phyloP scores from a whole-genome alignment of 2,329 filamentous ascomycete genomes.

The Lecanicillium sp. region DNA sequence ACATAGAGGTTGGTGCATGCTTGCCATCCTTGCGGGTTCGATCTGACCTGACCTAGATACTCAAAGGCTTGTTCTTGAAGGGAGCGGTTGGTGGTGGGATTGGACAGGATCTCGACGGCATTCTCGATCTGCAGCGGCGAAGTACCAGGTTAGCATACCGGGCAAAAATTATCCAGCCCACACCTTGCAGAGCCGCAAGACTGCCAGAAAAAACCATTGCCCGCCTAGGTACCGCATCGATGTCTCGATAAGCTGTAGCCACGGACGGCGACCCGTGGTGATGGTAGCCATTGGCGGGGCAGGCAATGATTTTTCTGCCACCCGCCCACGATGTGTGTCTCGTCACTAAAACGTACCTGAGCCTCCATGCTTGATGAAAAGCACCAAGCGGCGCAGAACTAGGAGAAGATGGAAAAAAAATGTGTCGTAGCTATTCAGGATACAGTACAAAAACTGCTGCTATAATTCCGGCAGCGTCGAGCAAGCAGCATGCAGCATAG shows the following conservation, averaged over 20 bases:
- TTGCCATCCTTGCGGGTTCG: conserved; percentile 83
- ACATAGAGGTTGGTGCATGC: conserved; percentile 82
- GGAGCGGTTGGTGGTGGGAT: conserved; percentile 65
- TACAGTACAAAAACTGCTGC: conserved; percentile 24
- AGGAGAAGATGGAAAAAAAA: conserved; percentile 9
- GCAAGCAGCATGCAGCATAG: conserved; percentile 34
- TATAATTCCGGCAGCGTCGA: conserved; percentile 36
- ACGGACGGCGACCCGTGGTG: no score
- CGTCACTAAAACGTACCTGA: conserved; percentile 28
- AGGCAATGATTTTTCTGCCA: conserved; percentile 6
- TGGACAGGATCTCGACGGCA: conserved; percentile 90
- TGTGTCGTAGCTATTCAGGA: conserved; percentile 11
- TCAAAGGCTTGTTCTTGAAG: conserved; percentile 79
- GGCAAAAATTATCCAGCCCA: neutral
- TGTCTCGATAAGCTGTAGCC: no score
- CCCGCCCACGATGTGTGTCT: conserved; percentile 13
- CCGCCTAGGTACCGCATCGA: no score
- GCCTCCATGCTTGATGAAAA: conserved; percentile 34
- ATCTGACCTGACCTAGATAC: conserved; percentile 69
- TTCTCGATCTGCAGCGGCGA: conserved; percentile 65
- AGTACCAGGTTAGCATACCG: conserved; percentile 9
- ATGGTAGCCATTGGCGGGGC: conserved; percentile 16
- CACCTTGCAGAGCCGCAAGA: neutral
- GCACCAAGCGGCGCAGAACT: conserved; percentile 5
- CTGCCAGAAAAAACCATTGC: no score